Evolutionary conservation across 169 alveolate genomes (phyloP).

Genomic region (Cryptosporidium muris): DNA sequence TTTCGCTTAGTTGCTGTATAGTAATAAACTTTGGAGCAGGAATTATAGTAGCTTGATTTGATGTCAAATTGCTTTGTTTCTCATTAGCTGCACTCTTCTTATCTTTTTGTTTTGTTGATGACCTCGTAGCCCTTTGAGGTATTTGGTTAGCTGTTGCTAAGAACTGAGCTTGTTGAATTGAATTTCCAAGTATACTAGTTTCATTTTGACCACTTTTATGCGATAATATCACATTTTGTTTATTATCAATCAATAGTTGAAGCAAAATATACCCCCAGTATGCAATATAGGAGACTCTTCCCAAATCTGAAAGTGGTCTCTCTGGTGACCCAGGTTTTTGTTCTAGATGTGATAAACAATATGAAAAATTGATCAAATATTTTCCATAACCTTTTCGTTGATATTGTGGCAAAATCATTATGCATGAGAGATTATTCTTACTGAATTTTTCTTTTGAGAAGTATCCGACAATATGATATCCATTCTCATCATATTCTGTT

Average conservation of each 20-base stretch:
- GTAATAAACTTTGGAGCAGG: slow-evolving; percentile 52
- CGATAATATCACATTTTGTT: slow-evolving; percentile 40
- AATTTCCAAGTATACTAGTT: not conserved
- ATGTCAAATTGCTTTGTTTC: not conserved
- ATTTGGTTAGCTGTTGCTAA: not conserved
- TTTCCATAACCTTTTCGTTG: slow-evolving; percentile 91
- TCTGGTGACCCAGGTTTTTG: slow-evolving; percentile 96
- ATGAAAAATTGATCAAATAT: slow-evolving; percentile 85
- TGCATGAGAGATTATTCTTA: slow-evolving; percentile 82
- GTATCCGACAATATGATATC: slow-evolving; percentile 89
- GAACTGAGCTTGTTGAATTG: slow-evolving; percentile 25
- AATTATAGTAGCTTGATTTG: not conserved
- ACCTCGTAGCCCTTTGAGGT: slow-evolving; percentile 50
- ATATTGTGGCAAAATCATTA: slow-evolving; percentile 84
- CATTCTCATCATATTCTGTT: slow-evolving; percentile 90
- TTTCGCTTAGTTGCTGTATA: slow-evolving; percentile 71
- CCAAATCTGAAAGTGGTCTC: slow-evolving; percentile 96
- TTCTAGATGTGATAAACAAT: slow-evolving; percentile 92
- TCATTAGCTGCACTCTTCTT: slow-evolving; percentile 3
- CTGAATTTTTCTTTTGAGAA: slow-evolving; percentile 86
- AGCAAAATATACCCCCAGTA: slow-evolving; percentile 93
- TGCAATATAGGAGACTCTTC: slow-evolving; percentile 93
- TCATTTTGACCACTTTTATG: slow-evolving; percentile 11
- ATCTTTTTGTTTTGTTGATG: slow-evolving; percentile 53
- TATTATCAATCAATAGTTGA: slow-evolving; percentile 64